These are phyloP conservation scores for Nakazawaea molendinolei DNA, from an alignment of 805 yeast species.

Conservation along the genomic window DNA sequence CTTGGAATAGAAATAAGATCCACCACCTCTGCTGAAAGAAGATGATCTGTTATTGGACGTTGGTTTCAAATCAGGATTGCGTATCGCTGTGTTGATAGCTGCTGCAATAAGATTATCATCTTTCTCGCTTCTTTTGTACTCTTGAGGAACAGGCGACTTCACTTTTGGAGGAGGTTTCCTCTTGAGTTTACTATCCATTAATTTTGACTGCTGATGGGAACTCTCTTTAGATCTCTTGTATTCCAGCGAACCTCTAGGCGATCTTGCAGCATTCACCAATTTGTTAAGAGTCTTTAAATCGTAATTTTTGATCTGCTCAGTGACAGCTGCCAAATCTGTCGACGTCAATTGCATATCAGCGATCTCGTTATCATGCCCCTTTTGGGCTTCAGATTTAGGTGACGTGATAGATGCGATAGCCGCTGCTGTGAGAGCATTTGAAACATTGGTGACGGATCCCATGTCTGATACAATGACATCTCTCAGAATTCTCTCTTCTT, in stretches of 20 bases:
- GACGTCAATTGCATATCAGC: slow-evolving; percentile 3
- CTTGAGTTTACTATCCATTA: slow-evolving; percentile 7
- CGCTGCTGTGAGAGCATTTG: slow-evolving; percentile 32
- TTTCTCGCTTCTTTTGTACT: background rate
- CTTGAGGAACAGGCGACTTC: background rate
- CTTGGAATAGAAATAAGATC: slow-evolving; percentile 2
- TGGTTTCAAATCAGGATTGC: slow-evolving; percentile 6
- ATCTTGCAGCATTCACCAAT: slow-evolving; percentile 4
- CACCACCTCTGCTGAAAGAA: slow-evolving; percentile 9
- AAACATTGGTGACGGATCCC: slow-evolving; percentile 26
- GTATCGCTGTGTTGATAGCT: slow-evolving; percentile 26
- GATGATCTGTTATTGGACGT: slow-evolving; percentile 8
- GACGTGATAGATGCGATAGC: slow-evolving; percentile 19
- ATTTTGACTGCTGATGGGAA: slow-evolving; percentile 1
- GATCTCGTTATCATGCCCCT: background rate
- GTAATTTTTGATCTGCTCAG: slow-evolving; percentile 9
- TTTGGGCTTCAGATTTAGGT: background rate
- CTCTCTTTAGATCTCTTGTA: slow-evolving; percentile 12
- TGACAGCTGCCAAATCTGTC: slow-evolving; percentile 4
- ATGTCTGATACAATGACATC: slow-evolving; percentile 20
- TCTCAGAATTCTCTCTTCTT: slow-evolving; percentile 36
- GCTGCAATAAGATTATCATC: slow-evolving; percentile 18
- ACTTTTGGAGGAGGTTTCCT: slow-evolving; percentile 11
- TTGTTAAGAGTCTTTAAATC: slow-evolving; percentile 9
- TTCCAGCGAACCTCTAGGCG: slow-evolving; percentile 8